Conservation (phyloP, 2,329 filamentous ascomycete species). For the Aspergillus floridensis region DNA sequence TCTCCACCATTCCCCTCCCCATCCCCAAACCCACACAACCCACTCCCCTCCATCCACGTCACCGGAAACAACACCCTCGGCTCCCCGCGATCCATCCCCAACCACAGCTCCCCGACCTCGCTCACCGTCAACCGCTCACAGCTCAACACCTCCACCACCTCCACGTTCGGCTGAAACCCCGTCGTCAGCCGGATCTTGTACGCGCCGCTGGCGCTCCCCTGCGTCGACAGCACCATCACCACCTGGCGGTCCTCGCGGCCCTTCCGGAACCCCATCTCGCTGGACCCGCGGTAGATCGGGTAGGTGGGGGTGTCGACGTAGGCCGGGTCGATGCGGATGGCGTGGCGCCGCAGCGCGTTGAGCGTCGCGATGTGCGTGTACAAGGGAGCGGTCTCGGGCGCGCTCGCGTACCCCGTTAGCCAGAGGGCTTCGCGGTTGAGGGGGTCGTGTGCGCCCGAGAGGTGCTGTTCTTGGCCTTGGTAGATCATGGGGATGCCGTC, state of each 20-base stretch:
- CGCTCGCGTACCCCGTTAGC: conserved; percentile 49
- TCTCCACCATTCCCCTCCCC: conserved; percentile 5
- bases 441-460: conserved; percentile 48
- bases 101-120: conserved; percentile 20
- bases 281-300: conserved; percentile 41
- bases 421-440: conserved; percentile 57
- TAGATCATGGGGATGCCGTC: conserved; percentile 65
- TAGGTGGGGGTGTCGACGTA: conserved; percentile 42
- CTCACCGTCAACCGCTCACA: conserved; percentile 28
- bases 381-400: conserved; percentile 27
- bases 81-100: conserved; percentile 31
- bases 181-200: conserved; percentile 32
- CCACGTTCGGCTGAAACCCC: conserved; percentile 23
- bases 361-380: conserved; percentile 40
- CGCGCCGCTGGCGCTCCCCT: conserved; percentile 29
- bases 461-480: conserved; percentile 64
- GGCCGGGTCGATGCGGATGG: conserved; percentile 30
- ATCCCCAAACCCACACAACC: conserved; percentile 26
- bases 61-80: conserved; percentile 32
- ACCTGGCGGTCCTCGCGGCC: conserved; percentile 42
- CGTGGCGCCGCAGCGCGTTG: conserved; percentile 46
- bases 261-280: conserved; percentile 46
- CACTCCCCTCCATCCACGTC: conserved; percentile 28
- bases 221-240: conserved; percentile 47
- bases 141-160: conserved; percentile 29